Conservation (phyloP, 345 rosid species). For the Citrus hindsii region DNA sequence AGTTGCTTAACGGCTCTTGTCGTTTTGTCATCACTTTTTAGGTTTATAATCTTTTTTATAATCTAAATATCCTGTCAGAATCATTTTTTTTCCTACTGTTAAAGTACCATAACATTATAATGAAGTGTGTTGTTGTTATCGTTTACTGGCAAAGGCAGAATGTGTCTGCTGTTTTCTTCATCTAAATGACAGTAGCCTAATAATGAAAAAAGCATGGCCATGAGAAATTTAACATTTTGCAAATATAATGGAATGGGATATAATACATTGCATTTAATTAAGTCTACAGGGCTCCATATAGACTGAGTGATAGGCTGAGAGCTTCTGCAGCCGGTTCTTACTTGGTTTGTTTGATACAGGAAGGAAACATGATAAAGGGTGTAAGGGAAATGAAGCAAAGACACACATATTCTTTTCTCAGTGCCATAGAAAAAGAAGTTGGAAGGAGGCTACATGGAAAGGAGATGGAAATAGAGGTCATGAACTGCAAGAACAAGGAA, state of each 20-base stretch:
- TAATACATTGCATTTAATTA: neutral
- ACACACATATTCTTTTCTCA: constrained; percentile 49
- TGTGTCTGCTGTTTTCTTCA: neutral
- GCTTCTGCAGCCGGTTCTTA: neutral
- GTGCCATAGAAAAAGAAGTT: constrained; percentile 52
- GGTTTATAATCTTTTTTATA: neutral
- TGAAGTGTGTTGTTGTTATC: neutral
- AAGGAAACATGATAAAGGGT: constrained; percentile 53
- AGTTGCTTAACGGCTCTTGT: neutral
- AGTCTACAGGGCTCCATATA: neutral
- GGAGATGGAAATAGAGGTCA: constrained; percentile 52
- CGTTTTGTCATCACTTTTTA: neutral
- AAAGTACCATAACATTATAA: neutral
- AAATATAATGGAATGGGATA: neutral
- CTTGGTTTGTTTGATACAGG: constrained; percentile 34
- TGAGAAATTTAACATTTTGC: neutral
- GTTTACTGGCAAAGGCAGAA: neutral
- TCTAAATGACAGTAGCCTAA: neutral
- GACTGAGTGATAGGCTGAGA: neutral
- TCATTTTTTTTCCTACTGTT: neutral
- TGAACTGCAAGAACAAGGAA: constrained; percentile 61
- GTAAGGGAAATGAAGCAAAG: constrained; percentile 51
- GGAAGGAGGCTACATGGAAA: constrained; percentile 58
- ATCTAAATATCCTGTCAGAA: neutral
- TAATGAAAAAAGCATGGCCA: neutral